Conservation (phyloP, 305 asterid species). For the Rubia tinctorum region DNA sequence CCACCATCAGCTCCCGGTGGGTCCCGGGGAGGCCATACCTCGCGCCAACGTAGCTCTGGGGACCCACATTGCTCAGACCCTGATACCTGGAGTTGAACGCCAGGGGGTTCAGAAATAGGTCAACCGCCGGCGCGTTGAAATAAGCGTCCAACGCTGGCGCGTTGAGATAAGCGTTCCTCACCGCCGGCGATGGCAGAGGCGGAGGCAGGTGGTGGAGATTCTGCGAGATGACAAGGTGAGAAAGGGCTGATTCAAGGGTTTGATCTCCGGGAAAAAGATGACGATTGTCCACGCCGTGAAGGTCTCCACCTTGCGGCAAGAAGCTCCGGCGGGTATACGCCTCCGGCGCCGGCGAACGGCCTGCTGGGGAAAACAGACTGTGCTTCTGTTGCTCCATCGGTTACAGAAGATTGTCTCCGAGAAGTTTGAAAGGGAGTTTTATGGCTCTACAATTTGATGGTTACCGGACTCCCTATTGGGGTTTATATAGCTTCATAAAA, state of each 20-base stretch:
- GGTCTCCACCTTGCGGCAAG: not conserved
- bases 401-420: not conserved
- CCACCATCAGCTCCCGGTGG: slow-evolving; percentile 40
- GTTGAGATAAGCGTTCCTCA: slow-evolving; percentile 2
- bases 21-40: slow-evolving; percentile 30
- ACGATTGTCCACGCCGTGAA: slow-evolving; percentile 11
- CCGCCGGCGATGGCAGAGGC: slow-evolving; percentile 20
- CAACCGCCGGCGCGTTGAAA: not conserved
- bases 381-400: not conserved
- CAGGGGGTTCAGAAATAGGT: not conserved
- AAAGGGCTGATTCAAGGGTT: slow-evolving; percentile 38
- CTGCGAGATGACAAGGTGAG: slow-evolving; percentile 36
- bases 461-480: not conserved
- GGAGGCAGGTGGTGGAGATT: slow-evolving; percentile 20
- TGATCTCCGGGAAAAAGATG: slow-evolving; percentile 4
- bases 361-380: slow-evolving; percentile 15
- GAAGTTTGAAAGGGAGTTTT: slow-evolving; percentile 14
- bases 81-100: slow-evolving; percentile 18
- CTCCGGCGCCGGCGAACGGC: slow-evolving; percentile 15
- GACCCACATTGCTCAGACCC: slow-evolving; percentile 17
- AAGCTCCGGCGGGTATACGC: slow-evolving; percentile 13
- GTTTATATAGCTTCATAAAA: slow-evolving; percentile 16
- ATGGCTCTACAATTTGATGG: not conserved
- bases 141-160: not conserved
- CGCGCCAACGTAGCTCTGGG: slow-evolving; percentile 13